Evolutionary conservation across 805 yeast species (phyloP), one percentile per base, ranked within the genome.

Genomic region (Saccharomycopsis microspora): DNA sequence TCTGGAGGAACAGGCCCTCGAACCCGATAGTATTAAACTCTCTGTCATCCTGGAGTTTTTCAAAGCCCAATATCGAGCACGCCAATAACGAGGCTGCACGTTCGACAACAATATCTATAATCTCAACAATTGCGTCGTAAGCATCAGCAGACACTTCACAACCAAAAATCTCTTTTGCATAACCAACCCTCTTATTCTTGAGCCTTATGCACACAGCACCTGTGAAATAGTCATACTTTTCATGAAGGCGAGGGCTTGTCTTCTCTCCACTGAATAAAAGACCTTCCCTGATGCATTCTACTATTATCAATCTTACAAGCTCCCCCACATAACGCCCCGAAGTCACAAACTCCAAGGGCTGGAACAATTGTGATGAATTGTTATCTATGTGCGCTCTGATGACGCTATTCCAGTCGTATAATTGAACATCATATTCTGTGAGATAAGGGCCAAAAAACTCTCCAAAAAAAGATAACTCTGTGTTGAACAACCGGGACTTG

Each of bases 391-490:
- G 19, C 19, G 19, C 19, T 19, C 3, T 10, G 5, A 3, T 7
- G 29, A 41, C 10, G 5, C 7, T 9, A 2, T 7, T 7, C 43
- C 43, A 29, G 6, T 47, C 41, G 31, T 40, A 34, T 5, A 50
- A 10, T 32, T 11, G 10, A 5, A 1, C 2, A 34, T 50, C 53
- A 39, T 32, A 49, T 30, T 31, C n/a, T n/a, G 46, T 49, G 5
- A 37, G 19, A 11, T 37, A 44, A 6, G 9, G 30, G n/a, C 9
- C 4, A 5, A 50, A 19, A 29, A 38, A 29, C 32, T 42, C 45
- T 10, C 55, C 55, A 44, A 52, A 52, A 35, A 52, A 52, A 5
- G 53, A 49, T 7, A 45, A 36, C 32, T 52, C 55, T 1, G 51
- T 41, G 31, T 52, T 50, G 37, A 47, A 33, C 8, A 49, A 41